phyloP scores from a whole-genome alignment of 2,329 filamentous ascomycete species.

The Colletotrichum sp. region DNA sequence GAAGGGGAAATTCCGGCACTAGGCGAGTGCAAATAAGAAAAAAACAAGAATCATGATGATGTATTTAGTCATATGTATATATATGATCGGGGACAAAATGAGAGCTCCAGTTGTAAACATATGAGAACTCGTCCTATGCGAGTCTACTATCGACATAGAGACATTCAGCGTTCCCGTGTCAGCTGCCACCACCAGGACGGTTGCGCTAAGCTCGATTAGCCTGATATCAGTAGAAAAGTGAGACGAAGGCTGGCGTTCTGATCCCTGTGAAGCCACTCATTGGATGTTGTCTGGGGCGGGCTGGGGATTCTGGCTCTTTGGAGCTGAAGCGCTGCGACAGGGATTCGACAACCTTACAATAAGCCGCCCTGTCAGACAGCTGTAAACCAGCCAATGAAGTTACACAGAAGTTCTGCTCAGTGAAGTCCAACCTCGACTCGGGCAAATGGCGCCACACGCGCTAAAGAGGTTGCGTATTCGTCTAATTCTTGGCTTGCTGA shows the following conservation, averaged over 20 bases:
- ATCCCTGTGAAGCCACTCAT: not conserved
- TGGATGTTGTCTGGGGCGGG: not conserved
- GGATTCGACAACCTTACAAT: not conserved
- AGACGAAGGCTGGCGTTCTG: not conserved
- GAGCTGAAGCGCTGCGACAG: not conserved
- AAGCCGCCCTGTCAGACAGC: not conserved
- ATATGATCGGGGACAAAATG: not conserved
- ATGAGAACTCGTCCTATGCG: not conserved
- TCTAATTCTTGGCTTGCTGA: not conserved
- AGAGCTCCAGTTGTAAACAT: not conserved
- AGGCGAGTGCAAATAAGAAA: not conserved
- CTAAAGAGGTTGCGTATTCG: not conserved
- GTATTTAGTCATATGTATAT: not conserved
- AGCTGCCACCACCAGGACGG: not conserved
- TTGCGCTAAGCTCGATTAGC: not conserved
- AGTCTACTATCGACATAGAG: not conserved
- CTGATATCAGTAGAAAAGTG: not conserved
- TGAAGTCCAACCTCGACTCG: fast-evolving
- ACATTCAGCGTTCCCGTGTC: not conserved
- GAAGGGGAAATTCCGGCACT: not conserved
- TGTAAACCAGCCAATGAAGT: not conserved
- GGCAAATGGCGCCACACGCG: not conserved
- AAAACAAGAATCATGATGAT: not conserved
- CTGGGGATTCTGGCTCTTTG: not conserved
- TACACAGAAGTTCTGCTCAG: not conserved